A percentile compares a stretch with the other conserved stretches of the same genome.
These are phyloP conservation scores for Immersiporthe knoxdaviesiana DNA, from an alignment of 2,329 filamentous ascomycete species.

Conservation along the genomic window DNA sequence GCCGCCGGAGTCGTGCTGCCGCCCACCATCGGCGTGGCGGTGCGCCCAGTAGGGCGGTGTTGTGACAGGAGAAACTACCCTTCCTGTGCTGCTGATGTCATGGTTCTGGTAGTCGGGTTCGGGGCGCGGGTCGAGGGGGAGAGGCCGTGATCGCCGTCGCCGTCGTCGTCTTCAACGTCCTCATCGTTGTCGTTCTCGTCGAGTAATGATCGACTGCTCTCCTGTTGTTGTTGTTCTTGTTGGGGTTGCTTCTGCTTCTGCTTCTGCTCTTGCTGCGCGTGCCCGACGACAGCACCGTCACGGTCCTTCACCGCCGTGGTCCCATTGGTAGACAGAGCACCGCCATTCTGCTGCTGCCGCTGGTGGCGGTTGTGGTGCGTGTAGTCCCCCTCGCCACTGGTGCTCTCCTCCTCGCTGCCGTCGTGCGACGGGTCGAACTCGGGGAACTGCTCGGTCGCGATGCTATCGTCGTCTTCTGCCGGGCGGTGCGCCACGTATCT, in stretches of 20 bases:
- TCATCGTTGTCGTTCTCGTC: too few relatives aligned
- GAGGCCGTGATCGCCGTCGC: background rate
- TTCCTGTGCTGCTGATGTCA: constrained; percentile 21
- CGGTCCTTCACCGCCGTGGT: background rate
- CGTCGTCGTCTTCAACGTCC: too few relatives aligned
- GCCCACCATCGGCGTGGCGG: constrained; percentile 34
- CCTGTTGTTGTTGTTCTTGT: background rate
- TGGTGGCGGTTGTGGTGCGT: constrained; percentile 13
- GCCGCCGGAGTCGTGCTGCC: constrained; percentile 40
- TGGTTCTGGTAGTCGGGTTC: constrained; percentile 19
- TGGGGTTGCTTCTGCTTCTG: too few relatives aligned
- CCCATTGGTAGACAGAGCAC: background rate
- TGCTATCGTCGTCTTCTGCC: constrained; percentile 27
- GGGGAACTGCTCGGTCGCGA: constrained; percentile 30
- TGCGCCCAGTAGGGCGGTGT: constrained; percentile 52
- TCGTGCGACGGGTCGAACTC: constrained; percentile 30
- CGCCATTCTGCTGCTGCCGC: constrained; percentile 2
- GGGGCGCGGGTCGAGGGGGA: constrained; percentile 17
- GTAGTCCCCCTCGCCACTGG: constrained; percentile 17
- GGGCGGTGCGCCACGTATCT: constrained; percentile 13
- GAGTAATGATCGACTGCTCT: background rate
- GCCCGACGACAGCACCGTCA: background rate
- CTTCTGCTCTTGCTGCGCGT: background rate
- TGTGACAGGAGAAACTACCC: constrained; percentile 33
- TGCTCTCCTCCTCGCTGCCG: constrained; percentile 24